Evolutionary conservation across 768 basidiomycete genomes (phyloP).

Genomic region (Trametes sanguinea): DNA sequence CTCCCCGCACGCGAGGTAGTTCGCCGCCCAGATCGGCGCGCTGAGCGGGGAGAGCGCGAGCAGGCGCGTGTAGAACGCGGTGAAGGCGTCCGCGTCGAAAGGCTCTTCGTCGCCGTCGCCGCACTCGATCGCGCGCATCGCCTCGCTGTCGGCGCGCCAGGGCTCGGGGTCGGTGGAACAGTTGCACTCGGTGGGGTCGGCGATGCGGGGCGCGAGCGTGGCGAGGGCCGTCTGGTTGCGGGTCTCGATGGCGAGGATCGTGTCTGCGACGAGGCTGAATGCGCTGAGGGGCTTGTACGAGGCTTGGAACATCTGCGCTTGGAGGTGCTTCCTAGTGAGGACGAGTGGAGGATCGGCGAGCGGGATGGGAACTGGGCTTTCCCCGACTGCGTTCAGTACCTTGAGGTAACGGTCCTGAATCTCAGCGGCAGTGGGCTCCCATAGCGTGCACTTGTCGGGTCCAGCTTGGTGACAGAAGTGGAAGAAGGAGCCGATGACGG

Average conservation of each 20-base stretch:
- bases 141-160: conserved; percentile 13
- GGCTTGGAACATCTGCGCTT: conserved; percentile 3
- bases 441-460: conserved; percentile 28
- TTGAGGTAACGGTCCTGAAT: conserved; percentile 25
- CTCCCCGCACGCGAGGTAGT: conserved; percentile 18
- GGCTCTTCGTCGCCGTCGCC: conserved; percentile 16
- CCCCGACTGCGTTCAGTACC: conserved; percentile 7
- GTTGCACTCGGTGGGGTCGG: conserved; percentile 17
- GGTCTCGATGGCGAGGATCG: conserved; percentile 14
- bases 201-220: conserved; percentile 12
- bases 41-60: not conserved
- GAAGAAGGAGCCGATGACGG: conserved; percentile 21
- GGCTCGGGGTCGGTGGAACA: conserved; percentile 3
- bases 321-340: conserved; percentile 17
- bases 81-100: not conserved
- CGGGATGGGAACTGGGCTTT: conserved; percentile 2
- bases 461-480: conserved; percentile 29
- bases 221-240: conserved; percentile 11
- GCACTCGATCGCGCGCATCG: conserved; percentile 15
- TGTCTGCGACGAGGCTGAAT: conserved; percentile 12
- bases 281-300: conserved; percentile 11
- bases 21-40: conserved; percentile 20
- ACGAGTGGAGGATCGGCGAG: conserved; percentile 10
- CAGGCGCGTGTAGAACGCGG: conserved; percentile 5
- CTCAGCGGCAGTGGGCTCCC: conserved; percentile 24